Conservation (phyloP, 1,139 yeast species). For the Kodamaea sp. region DNA sequence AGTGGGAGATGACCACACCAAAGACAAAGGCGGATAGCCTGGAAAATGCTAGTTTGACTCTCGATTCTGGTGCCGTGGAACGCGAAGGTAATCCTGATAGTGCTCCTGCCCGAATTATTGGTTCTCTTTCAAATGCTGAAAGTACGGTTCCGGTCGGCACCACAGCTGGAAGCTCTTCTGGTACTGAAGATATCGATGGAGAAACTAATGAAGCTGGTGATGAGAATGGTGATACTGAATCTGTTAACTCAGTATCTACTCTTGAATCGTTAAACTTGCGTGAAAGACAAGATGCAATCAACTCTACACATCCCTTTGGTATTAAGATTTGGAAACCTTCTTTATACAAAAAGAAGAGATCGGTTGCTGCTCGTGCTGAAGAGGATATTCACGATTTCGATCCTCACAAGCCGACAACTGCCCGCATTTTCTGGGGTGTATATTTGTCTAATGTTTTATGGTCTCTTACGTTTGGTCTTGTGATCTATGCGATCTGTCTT, state of each 20-base stretch:
- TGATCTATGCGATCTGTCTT: slow-evolving; percentile 51
- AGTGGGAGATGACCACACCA: neutral
- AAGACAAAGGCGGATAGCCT: no score
- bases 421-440: slow-evolving; percentile 58
- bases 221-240: slow-evolving; percentile 24
- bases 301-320: slow-evolving; percentile 96
- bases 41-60: neutral
- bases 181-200: slow-evolving; percentile 3
- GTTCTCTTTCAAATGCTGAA: no score
- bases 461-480: slow-evolving; percentile 68
- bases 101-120: no score
- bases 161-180: no score
- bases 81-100: neutral
- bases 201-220: slow-evolving; percentile 6
- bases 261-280: slow-evolving; percentile 83
- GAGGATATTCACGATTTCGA: slow-evolving; percentile 82
- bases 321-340: slow-evolving; percentile 99
- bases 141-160: no score
- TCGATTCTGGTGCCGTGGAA: neutral
- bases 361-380: slow-evolving; percentile 88
- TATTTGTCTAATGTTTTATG: slow-evolving; percentile 71
- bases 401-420: slow-evolving; percentile 49
- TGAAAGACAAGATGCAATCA: slow-evolving; percentile 94
- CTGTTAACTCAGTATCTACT: slow-evolving; percentile 40
- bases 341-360: slow-evolving; percentile 83